Evolutionary conservation across 2,329 filamentous ascomycete species (phyloP).

Genomic region (Diaporthe capsici): DNA sequence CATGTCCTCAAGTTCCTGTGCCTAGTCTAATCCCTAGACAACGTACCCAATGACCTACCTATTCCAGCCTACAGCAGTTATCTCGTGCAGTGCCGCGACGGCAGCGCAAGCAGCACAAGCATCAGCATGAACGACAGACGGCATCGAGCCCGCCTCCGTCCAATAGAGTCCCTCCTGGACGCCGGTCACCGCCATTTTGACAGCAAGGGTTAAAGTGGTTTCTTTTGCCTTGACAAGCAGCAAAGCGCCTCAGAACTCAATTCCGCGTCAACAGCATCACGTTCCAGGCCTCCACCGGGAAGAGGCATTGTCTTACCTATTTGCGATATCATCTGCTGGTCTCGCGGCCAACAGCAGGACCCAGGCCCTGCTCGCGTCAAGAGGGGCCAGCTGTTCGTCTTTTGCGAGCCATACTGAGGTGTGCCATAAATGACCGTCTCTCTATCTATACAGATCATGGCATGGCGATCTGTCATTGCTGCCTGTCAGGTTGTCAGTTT

Average conservation of each 20-base stretch:
- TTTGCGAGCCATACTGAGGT: not conserved
- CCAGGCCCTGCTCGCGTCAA: not conserved
- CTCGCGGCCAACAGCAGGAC: not conserved
- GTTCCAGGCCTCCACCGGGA: not conserved
- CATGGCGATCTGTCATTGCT: not conserved
- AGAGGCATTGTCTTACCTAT: not conserved
- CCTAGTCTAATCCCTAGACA: not conserved
- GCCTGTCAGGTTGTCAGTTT: not conserved
- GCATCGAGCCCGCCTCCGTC: conserved; percentile 13
- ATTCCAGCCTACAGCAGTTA: not conserved
- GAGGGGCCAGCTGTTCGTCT: not conserved
- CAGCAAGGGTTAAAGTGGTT: conserved; percentile 13
- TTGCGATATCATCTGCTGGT: not conserved
- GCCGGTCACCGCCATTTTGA: conserved; percentile 37
- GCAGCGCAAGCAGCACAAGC: conserved; percentile 17
- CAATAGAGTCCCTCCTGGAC: conserved; percentile 13
- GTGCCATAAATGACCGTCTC: not conserved
- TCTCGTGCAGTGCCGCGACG: conserved; percentile 1
- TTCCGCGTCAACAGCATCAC: not conserved
- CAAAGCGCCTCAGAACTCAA: conserved; percentile 15
- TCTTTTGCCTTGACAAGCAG: not conserved
- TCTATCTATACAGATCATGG: not conserved
- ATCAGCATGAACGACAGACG: conserved; percentile 26
- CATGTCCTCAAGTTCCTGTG: not conserved
- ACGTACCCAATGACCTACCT: not conserved